Conservation (phyloP, 805 yeast genomes). For the Wickerhamiella parazyma region DNA sequence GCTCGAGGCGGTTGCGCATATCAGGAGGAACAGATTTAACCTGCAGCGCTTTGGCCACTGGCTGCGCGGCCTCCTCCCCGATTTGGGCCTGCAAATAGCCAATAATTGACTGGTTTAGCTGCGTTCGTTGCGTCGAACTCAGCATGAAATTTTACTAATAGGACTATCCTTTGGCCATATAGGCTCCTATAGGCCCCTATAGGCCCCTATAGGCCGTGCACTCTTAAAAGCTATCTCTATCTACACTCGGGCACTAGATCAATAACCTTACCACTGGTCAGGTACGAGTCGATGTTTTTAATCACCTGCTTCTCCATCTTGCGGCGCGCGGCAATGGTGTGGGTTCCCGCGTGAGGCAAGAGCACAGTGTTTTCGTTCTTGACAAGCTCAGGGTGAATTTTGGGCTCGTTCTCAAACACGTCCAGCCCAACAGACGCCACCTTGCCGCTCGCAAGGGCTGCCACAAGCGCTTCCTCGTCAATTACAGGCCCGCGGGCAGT, state of each 20-base stretch:
- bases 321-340: conserved; percentile 32
- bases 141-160: conserved; percentile 26
- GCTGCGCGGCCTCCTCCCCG: conserved; percentile 8
- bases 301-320: conserved; percentile 74
- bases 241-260: conserved; percentile 66
- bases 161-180: too few species aligned
- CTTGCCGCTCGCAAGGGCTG: conserved; percentile 36
- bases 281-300: conserved; percentile 45
- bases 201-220: too few species aligned
- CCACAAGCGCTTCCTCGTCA: conserved; percentile 38
- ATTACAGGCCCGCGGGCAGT: conserved; percentile 51
- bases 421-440: conserved; percentile 42
- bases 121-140: conserved; percentile 33
- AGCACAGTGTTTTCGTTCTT: conserved; percentile 35
- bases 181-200: too few species aligned
- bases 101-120: conserved; percentile 35
- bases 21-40: conserved; percentile 20
- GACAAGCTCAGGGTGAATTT: conserved; percentile 35
- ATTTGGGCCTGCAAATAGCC: conserved; percentile 33
- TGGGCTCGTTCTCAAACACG: conserved; percentile 49
- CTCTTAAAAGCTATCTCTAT: too few species aligned
- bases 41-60: conserved; percentile 19
- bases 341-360: conserved; percentile 43
- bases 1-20: conserved; percentile 33
- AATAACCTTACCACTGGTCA: conserved; percentile 54